phyloP scores from a whole-genome alignment of 108 stramenopile genomes.

The Nitzschia sp. region DNA sequence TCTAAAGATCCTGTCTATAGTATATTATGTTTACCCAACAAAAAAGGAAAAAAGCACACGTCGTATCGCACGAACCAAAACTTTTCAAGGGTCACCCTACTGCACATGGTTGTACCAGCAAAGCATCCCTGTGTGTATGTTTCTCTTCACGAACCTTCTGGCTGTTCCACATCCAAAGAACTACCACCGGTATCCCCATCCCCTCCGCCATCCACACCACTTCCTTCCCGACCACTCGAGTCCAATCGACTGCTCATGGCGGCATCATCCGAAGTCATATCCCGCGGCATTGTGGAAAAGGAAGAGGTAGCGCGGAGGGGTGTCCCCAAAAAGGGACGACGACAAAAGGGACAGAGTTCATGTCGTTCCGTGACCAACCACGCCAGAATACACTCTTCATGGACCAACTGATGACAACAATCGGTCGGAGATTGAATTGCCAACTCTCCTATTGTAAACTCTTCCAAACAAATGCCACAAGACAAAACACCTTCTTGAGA shows the following conservation, averaged over 20 bases:
- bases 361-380: conserved; percentile 19
- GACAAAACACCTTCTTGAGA: neutral
- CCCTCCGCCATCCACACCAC: no score
- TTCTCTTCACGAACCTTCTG: no score
- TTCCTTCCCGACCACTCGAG: neutral
- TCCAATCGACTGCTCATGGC: conserved; percentile 2
- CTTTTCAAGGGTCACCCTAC: neutral
- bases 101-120: no score
- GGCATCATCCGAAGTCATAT: neutral
- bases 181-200: no score
- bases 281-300: neutral
- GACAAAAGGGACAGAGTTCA: conserved; percentile 21
- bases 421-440: conserved; percentile 10
- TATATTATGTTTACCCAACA: no score
- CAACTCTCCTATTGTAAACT: conserved; percentile 8
- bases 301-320: neutral
- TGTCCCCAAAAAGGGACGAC: conserved; percentile 11
- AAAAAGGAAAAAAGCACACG: neutral
- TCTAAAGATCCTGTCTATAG: neutral
- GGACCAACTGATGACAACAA: conserved; percentile 15
- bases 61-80: neutral
- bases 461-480: conserved; percentile 22
- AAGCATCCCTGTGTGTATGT: no score
- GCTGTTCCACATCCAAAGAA: no score
- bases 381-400: conserved; percentile 23